Percentiles rank a stretch among this genome's conserved stretches.
These are phyloP conservation scores for Hypoxylon rickii DNA, from an alignment of 495 filamentous ascomycete genomes.

Conservation along the genomic window DNA sequence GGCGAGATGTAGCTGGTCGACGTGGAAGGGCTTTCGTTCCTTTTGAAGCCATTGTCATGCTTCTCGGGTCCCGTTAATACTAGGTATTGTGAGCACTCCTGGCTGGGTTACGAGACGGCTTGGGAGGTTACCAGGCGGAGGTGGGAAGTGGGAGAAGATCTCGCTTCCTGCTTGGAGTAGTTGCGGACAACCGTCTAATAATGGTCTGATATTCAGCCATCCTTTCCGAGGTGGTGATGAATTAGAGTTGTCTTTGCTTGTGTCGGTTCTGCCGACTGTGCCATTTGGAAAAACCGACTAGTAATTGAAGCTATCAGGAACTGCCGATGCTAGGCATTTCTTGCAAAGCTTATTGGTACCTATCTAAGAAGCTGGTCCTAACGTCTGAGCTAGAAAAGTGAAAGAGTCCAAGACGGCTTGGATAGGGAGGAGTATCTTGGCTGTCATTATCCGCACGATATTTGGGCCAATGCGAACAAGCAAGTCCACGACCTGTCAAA, in stretches of 20 bases:
- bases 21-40: conserved; percentile 5
- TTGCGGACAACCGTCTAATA: background rate
- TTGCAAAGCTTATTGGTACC: conserved; percentile 1
- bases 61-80: background rate
- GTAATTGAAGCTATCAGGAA: background rate
- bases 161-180: background rate
- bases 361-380: background rate
- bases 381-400: background rate
- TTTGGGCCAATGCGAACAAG: background rate
- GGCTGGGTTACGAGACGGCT: background rate
- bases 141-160: background rate
- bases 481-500: background rate
- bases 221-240: background rate
- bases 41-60: conserved; percentile 2
- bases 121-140: no score
- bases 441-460: background rate
- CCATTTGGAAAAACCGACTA: background rate
- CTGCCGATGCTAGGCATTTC: background rate
- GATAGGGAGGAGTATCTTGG: background rate
- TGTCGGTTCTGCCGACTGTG: background rate
- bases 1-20: conserved; percentile 3
- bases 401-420: conserved; percentile 1
- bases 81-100: background rate
- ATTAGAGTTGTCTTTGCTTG: background rate
- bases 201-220: background rate